These are phyloP conservation scores for Backusella australiensis DNA, from an alignment of 192 early-diverging fungal species.

Conservation along the genomic window DNA sequence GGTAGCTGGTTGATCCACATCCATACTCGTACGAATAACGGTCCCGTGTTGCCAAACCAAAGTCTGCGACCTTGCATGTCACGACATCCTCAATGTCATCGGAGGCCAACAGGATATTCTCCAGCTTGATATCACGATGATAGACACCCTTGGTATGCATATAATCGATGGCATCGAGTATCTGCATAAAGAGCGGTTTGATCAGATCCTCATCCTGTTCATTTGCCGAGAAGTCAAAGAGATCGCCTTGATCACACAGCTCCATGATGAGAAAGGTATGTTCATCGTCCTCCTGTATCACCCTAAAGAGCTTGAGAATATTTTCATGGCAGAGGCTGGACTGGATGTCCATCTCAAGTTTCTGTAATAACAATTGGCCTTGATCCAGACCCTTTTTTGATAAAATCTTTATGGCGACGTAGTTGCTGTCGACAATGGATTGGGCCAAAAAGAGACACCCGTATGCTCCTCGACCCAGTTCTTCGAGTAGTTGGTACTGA, in stretches of 20 bases:
- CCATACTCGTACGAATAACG: conserved; percentile 77
- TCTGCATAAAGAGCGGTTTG: conserved; percentile 69
- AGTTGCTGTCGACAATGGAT: conserved; percentile 41
- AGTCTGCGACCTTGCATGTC: conserved; percentile 76
- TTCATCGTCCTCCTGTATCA: conserved; percentile 88
- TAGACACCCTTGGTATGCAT: conserved; percentile 81
- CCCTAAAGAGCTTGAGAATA: conserved; percentile 81
- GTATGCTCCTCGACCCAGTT: conserved; percentile 70
- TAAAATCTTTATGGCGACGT: conserved; percentile 64
- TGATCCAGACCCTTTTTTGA: conserved; percentile 42
- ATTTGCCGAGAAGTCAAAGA: conserved; percentile 93
- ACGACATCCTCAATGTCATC: conserved; percentile 15
- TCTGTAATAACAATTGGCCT: conserved; percentile 47
- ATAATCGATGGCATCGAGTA: conserved; percentile 75
- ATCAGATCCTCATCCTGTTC: conserved; percentile 67
- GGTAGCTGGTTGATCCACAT: conserved; percentile 86
- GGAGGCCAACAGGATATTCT: conserved; percentile 70
- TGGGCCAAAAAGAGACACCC: conserved; percentile 71
- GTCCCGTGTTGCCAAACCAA: conserved; percentile 85
- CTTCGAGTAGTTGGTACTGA: conserved; percentile 44
- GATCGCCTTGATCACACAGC: conserved; percentile 87
- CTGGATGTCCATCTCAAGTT: conserved; percentile 59
- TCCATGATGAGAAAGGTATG: conserved; percentile 96
- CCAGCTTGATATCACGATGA: conserved; percentile 95
- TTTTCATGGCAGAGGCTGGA: conserved; percentile 72